Base-by-base conservation (phyloP, 306 rosid species). In the Quercus mongolica region DNA sequence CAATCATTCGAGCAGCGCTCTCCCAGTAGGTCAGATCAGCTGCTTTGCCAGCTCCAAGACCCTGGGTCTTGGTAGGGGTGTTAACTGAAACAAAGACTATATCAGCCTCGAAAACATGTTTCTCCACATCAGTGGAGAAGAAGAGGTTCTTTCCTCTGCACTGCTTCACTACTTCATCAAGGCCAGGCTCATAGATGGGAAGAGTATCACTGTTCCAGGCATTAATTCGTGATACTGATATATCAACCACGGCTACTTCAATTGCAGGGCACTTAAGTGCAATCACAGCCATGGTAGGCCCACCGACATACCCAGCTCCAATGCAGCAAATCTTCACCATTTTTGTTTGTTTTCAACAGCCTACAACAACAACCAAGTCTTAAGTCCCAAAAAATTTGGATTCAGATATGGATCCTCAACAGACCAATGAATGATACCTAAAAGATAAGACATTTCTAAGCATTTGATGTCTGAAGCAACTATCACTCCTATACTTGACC, bases 241-340 rank as follows among this genome's bases (percentile, higher is more conserved):
- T 90, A 56, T 90, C 94, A 14, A 90, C 94, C 31, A 90, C 94
- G 1, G 80, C 87, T 19, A 90, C 94, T 80, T 86, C 85, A 1
- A 88, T 79, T 71, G 86, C 82, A 12, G 94, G 94, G 78, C 94
- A 90, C 81, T 90, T 90, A 30, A 88, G 68, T 20, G 94, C 91
- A 82, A 90, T 94, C 83, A 94, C 97, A 21, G 98, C 98, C 98
- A 94, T 92, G 81, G 98, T 94, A 33, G 98, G 98, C 26, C 98
- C 98, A 65, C 98, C 98, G 0, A 94, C 98, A 76, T 94, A 94
- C 33, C 98, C 98, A 28, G 98, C 98, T 46, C 98, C 98, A 78
- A 94, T 91, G 84, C 98, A 94, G 62, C 98, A 94, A 83, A 94
- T 92, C 90, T 92, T 94, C 88, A 94, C 98, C 98, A 94, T 94